Evolutionary conservation across 768 basidiomycete genomes (phyloP).

Genomic region (Naematelia aurantialba): DNA sequence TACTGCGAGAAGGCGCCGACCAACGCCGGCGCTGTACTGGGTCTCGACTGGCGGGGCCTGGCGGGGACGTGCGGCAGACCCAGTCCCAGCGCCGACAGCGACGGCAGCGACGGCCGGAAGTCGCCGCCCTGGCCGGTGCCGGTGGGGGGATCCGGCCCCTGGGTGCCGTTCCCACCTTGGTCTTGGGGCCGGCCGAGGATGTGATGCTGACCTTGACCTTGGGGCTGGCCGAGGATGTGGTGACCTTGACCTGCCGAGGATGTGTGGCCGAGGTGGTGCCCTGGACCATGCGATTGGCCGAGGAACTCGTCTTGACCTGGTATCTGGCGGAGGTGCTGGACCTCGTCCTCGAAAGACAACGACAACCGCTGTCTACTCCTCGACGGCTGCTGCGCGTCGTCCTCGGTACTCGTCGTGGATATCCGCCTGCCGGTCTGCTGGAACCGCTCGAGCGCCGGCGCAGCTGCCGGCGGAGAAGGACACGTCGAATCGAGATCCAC

Average conservation of each 20-base stretch:
- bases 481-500: too few relatives aligned
- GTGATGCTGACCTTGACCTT: too few relatives aligned
- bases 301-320: too few relatives aligned
- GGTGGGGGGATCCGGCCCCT: not conserved
- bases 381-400: conserved; percentile 39
- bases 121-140: not conserved
- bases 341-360: not conserved
- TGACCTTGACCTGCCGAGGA: too few relatives aligned
- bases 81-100: conserved; percentile 32
- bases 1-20: conserved; percentile 10
- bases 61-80: conserved; percentile 36
- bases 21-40: conserved; percentile 30
- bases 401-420: conserved; percentile 41
- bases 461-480: too few relatives aligned
- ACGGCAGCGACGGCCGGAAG: conserved; percentile 30
- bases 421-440: conserved; percentile 36
- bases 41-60: conserved; percentile 17
- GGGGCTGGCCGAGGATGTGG: too few relatives aligned
- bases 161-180: not conserved
- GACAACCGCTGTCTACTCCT: conserved; percentile 20
- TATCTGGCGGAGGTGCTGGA: too few relatives aligned
- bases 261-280: too few relatives aligned
- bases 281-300: too few relatives aligned
- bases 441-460: conserved; percentile 20
- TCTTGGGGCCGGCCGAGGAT: too few relatives aligned